Percentiles rank a stretch among this genome's conserved stretches.
These are phyloP conservation scores for Podila epigama DNA, from an alignment of 192 early-diverging fungal genomes.

Conservation along the genomic window DNA sequence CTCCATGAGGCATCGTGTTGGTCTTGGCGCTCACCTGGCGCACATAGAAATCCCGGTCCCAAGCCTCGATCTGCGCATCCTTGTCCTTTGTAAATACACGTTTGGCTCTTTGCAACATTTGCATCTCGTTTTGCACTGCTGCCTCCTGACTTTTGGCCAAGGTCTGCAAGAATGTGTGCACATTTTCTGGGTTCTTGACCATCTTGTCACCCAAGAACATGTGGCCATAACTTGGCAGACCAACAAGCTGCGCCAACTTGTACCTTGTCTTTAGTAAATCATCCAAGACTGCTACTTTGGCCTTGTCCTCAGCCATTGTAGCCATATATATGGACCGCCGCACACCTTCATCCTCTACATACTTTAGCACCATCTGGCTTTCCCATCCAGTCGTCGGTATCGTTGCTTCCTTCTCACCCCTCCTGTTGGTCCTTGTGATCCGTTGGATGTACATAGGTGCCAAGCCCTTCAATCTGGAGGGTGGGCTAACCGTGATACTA, in stretches of 20 bases:
- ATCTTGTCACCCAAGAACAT: constrained; percentile 93
- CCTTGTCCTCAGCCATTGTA: constrained; percentile 71
- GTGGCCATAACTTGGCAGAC: constrained; percentile 83
- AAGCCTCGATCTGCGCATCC: constrained; percentile 80
- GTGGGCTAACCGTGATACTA: constrained; percentile 47
- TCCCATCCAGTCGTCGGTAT: constrained; percentile 67
- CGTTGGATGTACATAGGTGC: constrained; percentile 40
- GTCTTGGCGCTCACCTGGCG: constrained; percentile 46
- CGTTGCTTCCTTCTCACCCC: constrained; percentile 51
- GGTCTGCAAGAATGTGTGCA: constrained; percentile 83
- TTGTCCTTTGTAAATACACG: constrained; percentile 81
- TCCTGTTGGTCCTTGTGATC: constrained; percentile 30
- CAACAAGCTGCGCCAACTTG: constrained; percentile 77
- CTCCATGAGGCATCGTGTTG: constrained; percentile 47
- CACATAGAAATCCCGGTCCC: constrained; percentile 86
- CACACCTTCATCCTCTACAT: constrained; percentile 66
- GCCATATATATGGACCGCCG: constrained; percentile 78
- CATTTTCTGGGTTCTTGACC: constrained; percentile 85
- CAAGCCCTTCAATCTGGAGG: constrained; percentile 51
- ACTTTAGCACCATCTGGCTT: constrained; percentile 69
- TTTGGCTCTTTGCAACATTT: constrained; percentile 67
- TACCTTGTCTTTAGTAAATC: constrained; percentile 75
- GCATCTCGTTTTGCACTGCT: constrained; percentile 88
- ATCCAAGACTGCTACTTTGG: constrained; percentile 76
- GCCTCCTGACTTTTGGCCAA: constrained; percentile 59